Evolutionary conservation across 129 eudicot genomes (phyloP), one percentile per base, ranked within the genome.

Genomic region (Smallanthus sonchifolius): DNA sequence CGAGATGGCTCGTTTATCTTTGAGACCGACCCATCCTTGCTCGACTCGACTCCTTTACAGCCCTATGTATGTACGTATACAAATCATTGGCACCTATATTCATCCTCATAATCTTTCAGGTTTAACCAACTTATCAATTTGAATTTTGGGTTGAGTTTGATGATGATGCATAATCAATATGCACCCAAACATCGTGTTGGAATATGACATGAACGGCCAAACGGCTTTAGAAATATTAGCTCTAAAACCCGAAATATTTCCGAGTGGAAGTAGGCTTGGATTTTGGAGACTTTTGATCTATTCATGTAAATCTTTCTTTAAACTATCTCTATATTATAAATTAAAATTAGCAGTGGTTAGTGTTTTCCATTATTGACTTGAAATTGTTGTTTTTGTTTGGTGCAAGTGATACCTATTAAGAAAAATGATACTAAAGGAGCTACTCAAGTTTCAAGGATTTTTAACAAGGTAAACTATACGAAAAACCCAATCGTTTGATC

Each of bases 241-340:
- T 28, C 32, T 5, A 16, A 76, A 76, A 67, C 80, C 80, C 0
- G 67, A 76, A n/a, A 19, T 8, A 28, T 76, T 76, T 40, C 44
- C 20, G 0, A 76, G 57, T 30, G 74, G 80, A 54, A 76, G 73
- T 15, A 42, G 14, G 59, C 67, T 76, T 54, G 80, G 74, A 67
- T 76, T 66, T 24, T 66, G 67, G 80, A 67, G 60, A 15, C 67
- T 15, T n/a, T 4, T 40, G 11, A n/a, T 76, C 10, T 55, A 67
- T 67, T 54, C 34, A 28, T 67, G 80, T 66, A 76, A 66, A n/a
- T n/a, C n/a, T n/a, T n/a, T n/a, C n/a, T n/a, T n/a, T n/a, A n/a
- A n/a, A n/a, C n/a, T n/a, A n/a, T n/a, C n/a, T n/a, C n/a, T n/a
- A n/a, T n/a, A n/a, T n/a, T n/a, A n/a, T n/a, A n/a, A n/a, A n/a